Evolutionary conservation across 768 basidiomycete genomes (phyloP).

Genomic region (Boletus eberwhitei): DNA sequence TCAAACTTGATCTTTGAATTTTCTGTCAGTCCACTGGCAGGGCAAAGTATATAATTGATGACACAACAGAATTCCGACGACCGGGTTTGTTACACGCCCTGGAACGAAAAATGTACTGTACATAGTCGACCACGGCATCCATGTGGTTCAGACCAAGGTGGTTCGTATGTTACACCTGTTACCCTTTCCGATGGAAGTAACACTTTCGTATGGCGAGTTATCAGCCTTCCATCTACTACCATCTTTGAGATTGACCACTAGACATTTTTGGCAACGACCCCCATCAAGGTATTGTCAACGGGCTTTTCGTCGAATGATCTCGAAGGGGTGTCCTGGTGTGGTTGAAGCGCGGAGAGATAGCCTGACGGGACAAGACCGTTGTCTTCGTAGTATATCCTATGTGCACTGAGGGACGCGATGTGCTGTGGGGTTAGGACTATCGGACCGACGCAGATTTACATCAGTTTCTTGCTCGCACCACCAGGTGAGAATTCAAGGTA

Average conservation of each 20-base stretch:
- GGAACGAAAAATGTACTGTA: slow-evolving; percentile 7
- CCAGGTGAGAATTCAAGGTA: slow-evolving; percentile 3
- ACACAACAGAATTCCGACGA: background rate
- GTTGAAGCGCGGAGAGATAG: slow-evolving; percentile 16
- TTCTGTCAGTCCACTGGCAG: too few relatives aligned
- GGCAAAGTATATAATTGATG: background rate
- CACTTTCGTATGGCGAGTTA: background rate
- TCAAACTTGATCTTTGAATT: too few relatives aligned
- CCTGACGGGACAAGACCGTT: slow-evolving; percentile 21
- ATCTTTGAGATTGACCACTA: slow-evolving; percentile 5
- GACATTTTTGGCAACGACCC: slow-evolving; percentile 1
- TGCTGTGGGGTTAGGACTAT: slow-evolving; percentile 27
- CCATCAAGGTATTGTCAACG: background rate
- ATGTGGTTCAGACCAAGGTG: background rate
- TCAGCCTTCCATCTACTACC: background rate
- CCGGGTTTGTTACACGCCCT: background rate
- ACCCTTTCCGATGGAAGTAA: slow-evolving; percentile 8
- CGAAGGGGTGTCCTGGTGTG: background rate
- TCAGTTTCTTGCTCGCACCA: slow-evolving; percentile 10
- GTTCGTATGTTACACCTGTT: background rate
- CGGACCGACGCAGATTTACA: background rate
- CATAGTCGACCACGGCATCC: background rate
- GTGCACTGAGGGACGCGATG: slow-evolving; percentile 18
- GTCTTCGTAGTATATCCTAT: slow-evolving; percentile 25
- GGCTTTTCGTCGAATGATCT: slow-evolving; percentile 13